Percentiles rank a stretch among this genome's conserved stretches.
Evolutionary conservation across 140 eudicot species (phyloP).

Genomic region (Stevia rebaudiana): DNA sequence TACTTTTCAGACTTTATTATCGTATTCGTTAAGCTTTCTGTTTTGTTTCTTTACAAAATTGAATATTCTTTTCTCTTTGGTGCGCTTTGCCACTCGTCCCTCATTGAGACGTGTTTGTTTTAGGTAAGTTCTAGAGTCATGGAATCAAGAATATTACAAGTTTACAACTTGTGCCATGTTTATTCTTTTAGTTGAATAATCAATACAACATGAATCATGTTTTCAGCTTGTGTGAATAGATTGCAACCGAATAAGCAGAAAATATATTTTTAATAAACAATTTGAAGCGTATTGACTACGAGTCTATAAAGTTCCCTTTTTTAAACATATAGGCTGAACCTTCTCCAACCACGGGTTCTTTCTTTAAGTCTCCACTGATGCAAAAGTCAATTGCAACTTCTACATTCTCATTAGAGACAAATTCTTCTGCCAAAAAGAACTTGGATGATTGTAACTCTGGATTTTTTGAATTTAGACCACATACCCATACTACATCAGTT

Average conservation of each 20-base stretch:
- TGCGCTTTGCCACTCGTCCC: constrained; percentile 32
- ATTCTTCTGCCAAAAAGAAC: constrained; percentile 31
- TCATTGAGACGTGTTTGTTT: constrained; percentile 26
- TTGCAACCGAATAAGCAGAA: constrained; percentile 33
- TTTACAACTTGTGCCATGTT: constrained; percentile 1
- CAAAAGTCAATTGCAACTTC: constrained; percentile 43
- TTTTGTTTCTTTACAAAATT: constrained; percentile 46
- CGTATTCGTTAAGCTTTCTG: constrained; percentile 27
- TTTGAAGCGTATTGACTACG: constrained; percentile 27
- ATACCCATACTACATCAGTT: constrained; percentile 41
- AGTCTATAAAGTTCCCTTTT: constrained; percentile 24
- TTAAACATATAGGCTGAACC: constrained; percentile 80
- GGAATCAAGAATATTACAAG: constrained; percentile 22
- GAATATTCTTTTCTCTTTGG: constrained; percentile 40
- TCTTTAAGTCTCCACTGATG: constrained; percentile 67
- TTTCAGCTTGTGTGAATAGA: constrained; percentile 27
- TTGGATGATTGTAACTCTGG: constrained; percentile 46
- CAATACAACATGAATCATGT: constrained; percentile 18
- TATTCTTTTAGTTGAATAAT: constrained; percentile 12
- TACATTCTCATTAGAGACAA: constrained; percentile 38
- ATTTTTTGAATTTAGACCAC: constrained; percentile 76
- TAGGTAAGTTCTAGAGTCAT: constrained; percentile 23
- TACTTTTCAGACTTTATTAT: constrained; percentile 4
- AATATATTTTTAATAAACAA: constrained; percentile 20
- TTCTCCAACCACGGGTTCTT: constrained; percentile 95